Base-by-base conservation (phyloP, 2,329 filamentous ascomycete species). In the Stemphylium lycopersici region DNA sequence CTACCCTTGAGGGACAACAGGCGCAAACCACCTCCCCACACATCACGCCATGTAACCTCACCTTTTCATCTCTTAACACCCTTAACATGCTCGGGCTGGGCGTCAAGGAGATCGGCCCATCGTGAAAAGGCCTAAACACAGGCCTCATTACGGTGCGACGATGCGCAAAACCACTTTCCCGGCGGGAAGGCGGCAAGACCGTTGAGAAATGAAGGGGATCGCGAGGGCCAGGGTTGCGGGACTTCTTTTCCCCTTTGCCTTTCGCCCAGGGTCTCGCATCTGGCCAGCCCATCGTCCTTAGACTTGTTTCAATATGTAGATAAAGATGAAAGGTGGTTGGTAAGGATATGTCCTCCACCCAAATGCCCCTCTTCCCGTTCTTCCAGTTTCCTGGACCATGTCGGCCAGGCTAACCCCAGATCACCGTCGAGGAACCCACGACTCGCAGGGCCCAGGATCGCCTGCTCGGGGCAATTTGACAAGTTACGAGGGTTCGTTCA, bases 321-420 rank as follows among this genome's bases (percentile, higher is more conserved):
- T 32, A 20, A 20, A 32, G 26, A 32, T 32, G 31, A 43, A 31
- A 32, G n/a, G 40, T 43, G 40, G 40, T 29, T 43, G 40, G 26
- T 29, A 29, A 29, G 26, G 26, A 2, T 29, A 29, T 29, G 10
- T 29, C 26, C 26, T 29, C 26, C 26, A 29, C 26, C 26, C 7
- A 18, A 42, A 2, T 11, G n/a, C 15, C 26, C 41, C 16, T 69
- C 67, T 63, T 70, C 65, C 68, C 67, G 62, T 59, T 62, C 64
- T 48, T 56, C 50, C 54, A 61, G 56, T 56, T 58, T 47, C 24
- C 24, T 2, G 6, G 26, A 29, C 26, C 22, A 24, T 18, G 15
- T 13, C 20, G 6, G 13, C 47, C 16, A 33, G 41, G 48, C 26
- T 20, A 24, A 11, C 39, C 46, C 44, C 32, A 55, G 45, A 40